Conservation (phyloP, 495 filamentous ascomycete genomes). For the Daldinia bambusicola region DNA sequence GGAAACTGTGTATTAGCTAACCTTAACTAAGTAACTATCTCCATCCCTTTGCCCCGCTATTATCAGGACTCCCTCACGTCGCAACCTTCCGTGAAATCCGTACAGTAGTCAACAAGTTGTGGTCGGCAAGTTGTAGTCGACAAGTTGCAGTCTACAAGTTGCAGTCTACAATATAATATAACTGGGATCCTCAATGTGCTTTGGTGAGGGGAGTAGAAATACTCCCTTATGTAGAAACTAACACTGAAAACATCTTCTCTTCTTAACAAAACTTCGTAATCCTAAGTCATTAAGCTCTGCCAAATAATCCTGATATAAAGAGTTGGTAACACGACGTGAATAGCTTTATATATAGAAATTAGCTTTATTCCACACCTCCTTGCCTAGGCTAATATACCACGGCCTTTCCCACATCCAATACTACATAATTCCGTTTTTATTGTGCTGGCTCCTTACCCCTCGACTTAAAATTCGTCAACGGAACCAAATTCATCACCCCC, state of each 20-base stretch:
- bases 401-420: background rate
- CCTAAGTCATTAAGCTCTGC: slow-evolving; percentile 4
- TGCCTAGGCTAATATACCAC: background rate
- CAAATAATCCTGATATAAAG: slow-evolving; percentile 1
- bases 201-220: background rate
- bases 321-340: background rate
- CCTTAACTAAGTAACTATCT: too few species aligned
- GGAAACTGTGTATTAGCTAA: too few species aligned
- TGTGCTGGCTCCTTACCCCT: too few species aligned
- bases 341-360: background rate
- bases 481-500: background rate
- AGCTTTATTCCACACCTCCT: background rate
- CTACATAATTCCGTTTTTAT: background rate
- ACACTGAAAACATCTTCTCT: background rate
- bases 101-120: too few species aligned
- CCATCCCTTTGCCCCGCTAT: too few species aligned
- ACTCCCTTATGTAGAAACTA: background rate
- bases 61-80: too few species aligned
- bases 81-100: too few species aligned
- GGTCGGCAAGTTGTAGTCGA: too few species aligned
- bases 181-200: background rate
- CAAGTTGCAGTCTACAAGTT: too few species aligned
- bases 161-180: too few species aligned
- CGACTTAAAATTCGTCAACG: background rate
- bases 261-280: background rate